phyloP scores from a whole-genome alignment of 2,329 filamentous ascomycete genomes.

The Leptographium radiaticola region DNA sequence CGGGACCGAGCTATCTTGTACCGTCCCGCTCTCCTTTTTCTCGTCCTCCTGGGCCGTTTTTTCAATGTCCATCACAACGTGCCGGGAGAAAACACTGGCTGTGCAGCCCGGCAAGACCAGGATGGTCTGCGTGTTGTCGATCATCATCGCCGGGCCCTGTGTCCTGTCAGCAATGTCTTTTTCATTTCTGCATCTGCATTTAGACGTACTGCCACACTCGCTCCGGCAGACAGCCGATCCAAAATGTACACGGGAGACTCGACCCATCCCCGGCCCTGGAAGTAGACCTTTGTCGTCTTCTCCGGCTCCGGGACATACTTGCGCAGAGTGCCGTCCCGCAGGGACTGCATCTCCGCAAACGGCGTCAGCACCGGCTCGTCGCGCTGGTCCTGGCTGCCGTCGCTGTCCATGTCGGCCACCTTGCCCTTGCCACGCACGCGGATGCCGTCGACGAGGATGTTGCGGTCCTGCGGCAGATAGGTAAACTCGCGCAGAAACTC shows the following conservation, averaged over 20 bases:
- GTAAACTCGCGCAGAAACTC: slow-evolving; percentile 62
- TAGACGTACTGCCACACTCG: too few species aligned
- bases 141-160: slow-evolving; percentile 50
- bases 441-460: slow-evolving; percentile 62
- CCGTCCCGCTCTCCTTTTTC: too few species aligned
- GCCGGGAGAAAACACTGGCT: slow-evolving; percentile 52
- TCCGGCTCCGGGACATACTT: background rate
- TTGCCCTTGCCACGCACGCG: slow-evolving; percentile 52
- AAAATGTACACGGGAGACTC: too few species aligned
- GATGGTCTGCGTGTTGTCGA: slow-evolving; percentile 56
- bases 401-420: slow-evolving; percentile 61
- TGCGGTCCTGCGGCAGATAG: slow-evolving; percentile 49
- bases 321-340: slow-evolving; percentile 50
- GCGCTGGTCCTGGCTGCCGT: slow-evolving; percentile 31
- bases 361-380: too few species aligned
- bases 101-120: slow-evolving; percentile 52
- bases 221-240: slow-evolving; percentile 26
- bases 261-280: slow-evolving; percentile 10
- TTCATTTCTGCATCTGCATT: too few species aligned
- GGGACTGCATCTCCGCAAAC: slow-evolving; percentile 65
- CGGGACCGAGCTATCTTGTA: too few species aligned
- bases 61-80: slow-evolving; percentile 55
- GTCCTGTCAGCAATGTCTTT: too few species aligned
- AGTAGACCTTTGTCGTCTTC: background rate
- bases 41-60: too few species aligned